Conservation (phyloP, 495 filamentous ascomycete genomes). For the Baudoinia panamericana region DNA sequence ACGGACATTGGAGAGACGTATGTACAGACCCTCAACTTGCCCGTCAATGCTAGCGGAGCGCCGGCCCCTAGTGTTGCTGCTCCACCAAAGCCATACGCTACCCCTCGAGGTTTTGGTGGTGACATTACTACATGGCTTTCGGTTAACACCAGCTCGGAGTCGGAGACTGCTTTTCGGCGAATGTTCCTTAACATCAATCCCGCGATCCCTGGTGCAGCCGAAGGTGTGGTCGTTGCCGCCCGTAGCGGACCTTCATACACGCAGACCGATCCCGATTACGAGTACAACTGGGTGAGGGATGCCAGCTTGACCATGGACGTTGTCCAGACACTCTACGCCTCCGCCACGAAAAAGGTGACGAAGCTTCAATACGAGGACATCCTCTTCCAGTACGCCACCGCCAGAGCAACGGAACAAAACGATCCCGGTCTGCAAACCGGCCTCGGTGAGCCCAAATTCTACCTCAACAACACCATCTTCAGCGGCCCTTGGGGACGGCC, state of each 20-base stretch:
- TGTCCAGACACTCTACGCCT: constrained; percentile 18
- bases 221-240: constrained; percentile 20
- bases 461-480: constrained; percentile 22
- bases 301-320: constrained; percentile 20
- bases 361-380: constrained; percentile 16
- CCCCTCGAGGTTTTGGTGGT: constrained; percentile 13
- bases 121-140: constrained; percentile 20
- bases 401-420: constrained; percentile 20
- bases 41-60: constrained; percentile 14
- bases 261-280: constrained; percentile 17
- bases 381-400: constrained; percentile 19
- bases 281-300: constrained; percentile 21
- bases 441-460: constrained; percentile 23
- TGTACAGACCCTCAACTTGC: constrained; percentile 7
- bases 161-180: constrained; percentile 4
- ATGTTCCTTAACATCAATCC: constrained; percentile 24
- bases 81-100: constrained; percentile 18
- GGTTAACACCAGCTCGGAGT: constrained; percentile 9
- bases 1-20: constrained; percentile 21
- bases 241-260: constrained; percentile 16
- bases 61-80: constrained; percentile 5
- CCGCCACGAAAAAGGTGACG: constrained; percentile 10
- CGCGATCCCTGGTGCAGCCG: constrained; percentile 13
- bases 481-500: constrained; percentile 22
- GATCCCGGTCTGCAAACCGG: constrained; percentile 18